A percentile compares a stretch with the other conserved stretches of the same genome.
Conservation (phyloP, 441 rosid genomes). For the Populus tomentosa region DNA sequence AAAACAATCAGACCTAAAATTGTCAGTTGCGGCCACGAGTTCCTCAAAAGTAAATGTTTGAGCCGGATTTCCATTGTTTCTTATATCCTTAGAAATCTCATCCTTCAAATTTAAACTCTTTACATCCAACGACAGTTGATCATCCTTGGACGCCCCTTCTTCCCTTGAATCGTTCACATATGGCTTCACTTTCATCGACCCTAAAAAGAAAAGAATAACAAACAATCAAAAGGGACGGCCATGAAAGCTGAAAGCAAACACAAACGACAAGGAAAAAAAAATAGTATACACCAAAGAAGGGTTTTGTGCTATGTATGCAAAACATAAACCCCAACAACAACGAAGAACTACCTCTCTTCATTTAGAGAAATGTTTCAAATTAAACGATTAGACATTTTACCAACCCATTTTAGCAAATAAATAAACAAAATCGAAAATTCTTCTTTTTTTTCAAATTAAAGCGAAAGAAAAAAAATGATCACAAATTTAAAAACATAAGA, state of each 20-base stretch:
- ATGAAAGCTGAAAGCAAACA: not conserved
- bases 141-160: constrained; percentile 31
- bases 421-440: not conserved
- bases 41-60: constrained; percentile 45
- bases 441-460: not conserved
- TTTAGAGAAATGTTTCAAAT: not conserved
- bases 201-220: constrained; percentile 12
- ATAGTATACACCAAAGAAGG: not conserved
- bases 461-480: not conserved
- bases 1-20: constrained; percentile 50
- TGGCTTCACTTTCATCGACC: constrained; percentile 32
- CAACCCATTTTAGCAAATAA: not conserved
- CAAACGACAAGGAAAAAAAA: not conserved
- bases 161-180: constrained; percentile 21
- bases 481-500: not conserved
- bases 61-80: constrained; percentile 22
- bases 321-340: constrained; percentile 8
- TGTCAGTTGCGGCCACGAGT: constrained; percentile 39
- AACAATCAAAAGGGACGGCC: not conserved
- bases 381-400: too few species aligned
- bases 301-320: not conserved
- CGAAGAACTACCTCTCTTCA: not conserved
- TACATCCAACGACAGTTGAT: constrained; percentile 40
- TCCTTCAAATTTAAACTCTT: constrained; percentile 36
- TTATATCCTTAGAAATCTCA: constrained; percentile 14